Evolutionary conservation across 257 asterid species (phyloP), one percentile per base, ranked within the genome.

Genomic region (Nicotiana sylvestris): DNA sequence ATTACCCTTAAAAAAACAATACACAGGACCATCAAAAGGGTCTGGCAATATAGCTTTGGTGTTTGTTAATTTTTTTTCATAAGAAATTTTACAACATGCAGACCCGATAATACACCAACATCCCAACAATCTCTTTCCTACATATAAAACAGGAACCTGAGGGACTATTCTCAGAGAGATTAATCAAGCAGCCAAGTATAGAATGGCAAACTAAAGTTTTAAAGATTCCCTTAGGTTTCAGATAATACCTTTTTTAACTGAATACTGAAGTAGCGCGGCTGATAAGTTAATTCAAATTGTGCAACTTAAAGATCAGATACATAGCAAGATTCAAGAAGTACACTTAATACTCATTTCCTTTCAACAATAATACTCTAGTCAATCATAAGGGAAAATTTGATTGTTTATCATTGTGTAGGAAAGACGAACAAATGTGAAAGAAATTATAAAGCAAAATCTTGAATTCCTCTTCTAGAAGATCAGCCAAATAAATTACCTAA

Each of bases 401-500:
- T 46, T 25, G 39, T 46, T 25, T 46, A 72, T 43, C 12, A 9
- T 11, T 25, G 37, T 25, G 1, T 9, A 72, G 37, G 25, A 46
- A 72, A 43, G 35, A 70, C 43, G 6, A 70, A 3, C 4, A 62
- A 62, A 9, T 25, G 67, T 15, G 5, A 53, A 21, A 70, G 12
- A 70, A 27, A 43, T 18, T 72, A 11, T 43, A 5, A 46, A 72
- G 49, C 79, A 72, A 72, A 72, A 72, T 72, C 21, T 49, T 13
- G 60, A 46, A 72, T 46, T 5, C 60, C 60, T 72, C 57, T 69
- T 17, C 64, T 12, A 21, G 37, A 43, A 30, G 21, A 72, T 72
- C 21, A 33, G 6, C 60, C 60, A 21, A 43, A 43, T 8, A 39
- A 25, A 21, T 43, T 89, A 96, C 83, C 91, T 89, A 60, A 96